Percentiles rank a stretch among this genome's conserved stretches.
These are phyloP conservation scores for Isoetes taiwanensis DNA, from an alignment of 75 land plant genomes.

Conservation along the genomic window DNA sequence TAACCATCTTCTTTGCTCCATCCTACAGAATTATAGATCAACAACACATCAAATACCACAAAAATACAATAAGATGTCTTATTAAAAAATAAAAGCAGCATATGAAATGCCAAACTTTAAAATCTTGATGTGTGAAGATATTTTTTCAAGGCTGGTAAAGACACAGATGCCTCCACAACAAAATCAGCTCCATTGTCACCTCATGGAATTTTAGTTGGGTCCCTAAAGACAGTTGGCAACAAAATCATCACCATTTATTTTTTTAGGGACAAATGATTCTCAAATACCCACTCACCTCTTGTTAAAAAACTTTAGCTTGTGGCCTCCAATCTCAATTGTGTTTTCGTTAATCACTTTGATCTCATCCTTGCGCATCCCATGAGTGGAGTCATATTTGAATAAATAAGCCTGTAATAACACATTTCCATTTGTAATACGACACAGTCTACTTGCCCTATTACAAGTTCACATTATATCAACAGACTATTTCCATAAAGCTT, in stretches of 20 bases:
- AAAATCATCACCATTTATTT: background rate
- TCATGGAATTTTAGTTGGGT: constrained; percentile 15
- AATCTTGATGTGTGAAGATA: constrained; percentile 21
- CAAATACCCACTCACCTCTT: constrained; percentile 24
- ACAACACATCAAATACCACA: no score
- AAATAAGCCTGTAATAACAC: constrained; percentile 66
- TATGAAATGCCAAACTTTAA: no score
- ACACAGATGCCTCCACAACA: constrained; percentile 27
- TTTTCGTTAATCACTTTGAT: constrained; percentile 54
- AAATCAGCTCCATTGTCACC: constrained; percentile 9
- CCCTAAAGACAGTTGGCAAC: constrained; percentile 7
- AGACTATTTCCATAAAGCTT: no score
- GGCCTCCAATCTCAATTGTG: constrained; percentile 55
- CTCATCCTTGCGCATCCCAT: constrained; percentile 54
- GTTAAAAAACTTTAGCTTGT: constrained; percentile 49
- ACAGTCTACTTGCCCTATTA: no score
- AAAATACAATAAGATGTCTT: no score
- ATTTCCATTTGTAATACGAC: no score
- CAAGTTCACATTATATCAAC: no score
- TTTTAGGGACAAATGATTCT: background rate
- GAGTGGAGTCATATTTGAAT: constrained; percentile 76
- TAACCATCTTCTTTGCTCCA: constrained; percentile 17
- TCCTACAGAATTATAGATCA: no score
- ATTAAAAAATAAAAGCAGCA: no score
- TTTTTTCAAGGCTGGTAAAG: constrained; percentile 22